Percentiles rank a stretch among this genome's conserved stretches.
These are phyloP conservation scores for Sporobolomyces pararoseus DNA, from an alignment of 768 basidiomycete genomes.

Conservation along the genomic window DNA sequence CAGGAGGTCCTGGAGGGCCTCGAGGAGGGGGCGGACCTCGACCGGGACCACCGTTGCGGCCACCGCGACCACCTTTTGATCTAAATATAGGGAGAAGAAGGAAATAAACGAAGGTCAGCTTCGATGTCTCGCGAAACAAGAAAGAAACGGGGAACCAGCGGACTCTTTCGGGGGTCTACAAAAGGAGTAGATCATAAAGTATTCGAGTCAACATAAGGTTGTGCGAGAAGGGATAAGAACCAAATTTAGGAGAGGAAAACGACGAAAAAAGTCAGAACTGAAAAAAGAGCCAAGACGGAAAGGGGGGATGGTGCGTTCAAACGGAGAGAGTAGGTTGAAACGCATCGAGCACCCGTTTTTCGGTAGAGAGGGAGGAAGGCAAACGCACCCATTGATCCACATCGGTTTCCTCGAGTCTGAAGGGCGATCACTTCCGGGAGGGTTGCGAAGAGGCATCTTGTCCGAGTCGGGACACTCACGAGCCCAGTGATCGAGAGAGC, in stretches of 20 bases:
- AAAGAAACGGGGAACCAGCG: background rate
- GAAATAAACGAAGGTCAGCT: background rate
- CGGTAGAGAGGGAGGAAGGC: background rate
- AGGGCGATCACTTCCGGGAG: constrained; percentile 38
- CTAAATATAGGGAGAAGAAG: background rate
- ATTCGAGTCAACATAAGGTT: background rate
- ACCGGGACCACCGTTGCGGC: constrained; percentile 1
- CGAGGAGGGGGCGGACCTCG: constrained; percentile 13
- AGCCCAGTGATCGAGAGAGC: constrained; percentile 27
- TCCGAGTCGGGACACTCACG: constrained; percentile 19
- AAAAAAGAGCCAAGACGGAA: background rate
- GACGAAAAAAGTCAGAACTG: background rate
- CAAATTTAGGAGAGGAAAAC: background rate
- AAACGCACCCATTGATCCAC: constrained; percentile 37
- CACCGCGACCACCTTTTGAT: background rate
- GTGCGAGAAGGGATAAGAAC: background rate
- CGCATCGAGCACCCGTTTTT: too few species aligned
- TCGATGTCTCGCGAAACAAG: background rate
- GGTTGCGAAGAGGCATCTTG: constrained; percentile 10
- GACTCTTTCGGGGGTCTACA: constrained; percentile 14
- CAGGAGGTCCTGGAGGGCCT: background rate
- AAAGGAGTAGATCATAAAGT: background rate
- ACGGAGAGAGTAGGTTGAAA: background rate
- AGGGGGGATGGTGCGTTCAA: background rate
- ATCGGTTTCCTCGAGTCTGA: constrained; percentile 38